A percentile compares a stretch with the other conserved stretches of the same genome.
These are phyloP conservation scores for Irpex rosettiformis DNA, from an alignment of 1,284 basidiomycete species.

Conservation along the genomic window DNA sequence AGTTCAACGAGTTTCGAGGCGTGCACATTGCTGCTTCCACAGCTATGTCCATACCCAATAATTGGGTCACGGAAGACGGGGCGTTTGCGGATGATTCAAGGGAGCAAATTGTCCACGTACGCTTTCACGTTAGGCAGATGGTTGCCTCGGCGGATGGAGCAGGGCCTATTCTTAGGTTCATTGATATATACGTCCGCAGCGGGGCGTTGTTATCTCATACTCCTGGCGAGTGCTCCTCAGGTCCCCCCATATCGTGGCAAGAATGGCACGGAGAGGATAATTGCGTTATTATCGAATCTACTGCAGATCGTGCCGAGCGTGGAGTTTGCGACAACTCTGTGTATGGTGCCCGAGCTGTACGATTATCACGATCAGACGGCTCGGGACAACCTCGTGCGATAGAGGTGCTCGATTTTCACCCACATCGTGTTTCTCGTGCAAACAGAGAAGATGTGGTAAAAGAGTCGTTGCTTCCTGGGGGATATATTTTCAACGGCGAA, in stretches of 20 bases:
- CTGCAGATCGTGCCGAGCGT: not conserved
- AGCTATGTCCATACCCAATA: too few species aligned
- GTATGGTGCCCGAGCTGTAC: not conserved
- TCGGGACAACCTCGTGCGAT: not conserved
- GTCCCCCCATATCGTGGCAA: not conserved
- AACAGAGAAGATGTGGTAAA: not conserved
- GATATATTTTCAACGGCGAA: not conserved
- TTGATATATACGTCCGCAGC: not conserved
- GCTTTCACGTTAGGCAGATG: not conserved
- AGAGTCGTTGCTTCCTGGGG: not conserved
- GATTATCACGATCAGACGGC: not conserved
- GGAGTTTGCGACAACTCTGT: not conserved
- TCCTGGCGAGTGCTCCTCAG: not conserved
- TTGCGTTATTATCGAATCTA: not conserved
- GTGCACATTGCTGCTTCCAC: too few species aligned
- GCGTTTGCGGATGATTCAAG: too few species aligned
- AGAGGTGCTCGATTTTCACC: not conserved
- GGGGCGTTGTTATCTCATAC: not conserved
- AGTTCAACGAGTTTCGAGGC: too few species aligned
- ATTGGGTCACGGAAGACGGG: too few species aligned
- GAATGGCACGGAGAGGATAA: not conserved
- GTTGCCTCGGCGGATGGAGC: too few species aligned
- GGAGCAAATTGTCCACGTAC: not conserved
- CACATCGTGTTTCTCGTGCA: not conserved
- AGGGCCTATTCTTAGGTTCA: not conserved